A percentile compares a stretch with the other conserved stretches of the same genome.
Conservation (phyloP, 1,139 yeast species). For the Geotrichum citri-aurantii region DNA sequence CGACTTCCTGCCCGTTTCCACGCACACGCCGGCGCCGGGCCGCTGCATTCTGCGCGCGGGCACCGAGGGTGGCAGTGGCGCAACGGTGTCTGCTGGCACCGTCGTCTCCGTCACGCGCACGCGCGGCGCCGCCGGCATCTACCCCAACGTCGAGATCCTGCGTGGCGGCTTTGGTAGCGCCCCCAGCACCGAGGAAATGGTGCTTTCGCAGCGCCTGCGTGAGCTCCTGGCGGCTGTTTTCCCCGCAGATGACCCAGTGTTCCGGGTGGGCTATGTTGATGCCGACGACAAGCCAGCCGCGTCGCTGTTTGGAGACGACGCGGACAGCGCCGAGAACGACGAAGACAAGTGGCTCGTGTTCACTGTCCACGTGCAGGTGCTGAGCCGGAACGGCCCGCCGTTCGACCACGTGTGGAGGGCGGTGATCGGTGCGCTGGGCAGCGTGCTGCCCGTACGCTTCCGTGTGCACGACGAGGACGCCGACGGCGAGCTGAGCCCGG, state of each 20-base stretch:
- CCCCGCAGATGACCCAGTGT: constrained; percentile 29
- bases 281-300: constrained; percentile 42
- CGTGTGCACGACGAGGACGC: constrained; percentile 43
- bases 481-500: not conserved
- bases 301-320: constrained; percentile 28
- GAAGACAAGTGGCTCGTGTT: constrained; percentile 54
- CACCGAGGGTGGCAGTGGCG: constrained; percentile 63
- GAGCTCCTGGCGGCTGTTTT: constrained; percentile 42
- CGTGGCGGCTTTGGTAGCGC: constrained; percentile 48
- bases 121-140: constrained; percentile 43
- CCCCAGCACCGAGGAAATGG: constrained; percentile 90
- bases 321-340: constrained; percentile 4
- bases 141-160: constrained; percentile 75
- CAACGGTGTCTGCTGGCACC: constrained; percentile 69
- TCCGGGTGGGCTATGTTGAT: constrained; percentile 20
- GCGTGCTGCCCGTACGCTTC: constrained; percentile 53
- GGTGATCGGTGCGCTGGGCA: constrained; percentile 55
- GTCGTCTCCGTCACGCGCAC: constrained; percentile 56
- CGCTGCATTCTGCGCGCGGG: constrained; percentile 56
- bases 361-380: constrained; percentile 69
- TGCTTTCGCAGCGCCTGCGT: constrained; percentile 60
- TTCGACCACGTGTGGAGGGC: constrained; percentile 75
- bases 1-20: constrained; percentile 60
- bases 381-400: constrained; percentile 63
- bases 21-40: constrained; percentile 29